Conservation (phyloP, 2,329 filamentous ascomycete genomes). For the Fusarium sp. region DNA sequence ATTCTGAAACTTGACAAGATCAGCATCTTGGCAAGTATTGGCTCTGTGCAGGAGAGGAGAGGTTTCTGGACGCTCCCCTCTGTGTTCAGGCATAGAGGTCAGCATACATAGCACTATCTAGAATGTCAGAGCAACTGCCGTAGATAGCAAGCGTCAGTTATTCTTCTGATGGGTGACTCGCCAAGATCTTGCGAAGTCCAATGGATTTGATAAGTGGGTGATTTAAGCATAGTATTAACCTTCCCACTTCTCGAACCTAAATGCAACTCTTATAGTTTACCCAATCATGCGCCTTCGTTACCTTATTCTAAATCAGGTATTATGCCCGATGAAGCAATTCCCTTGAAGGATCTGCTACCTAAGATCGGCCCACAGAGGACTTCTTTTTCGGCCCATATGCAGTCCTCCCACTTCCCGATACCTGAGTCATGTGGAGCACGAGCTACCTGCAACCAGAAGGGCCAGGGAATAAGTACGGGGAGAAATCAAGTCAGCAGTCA, state of each 20-base stretch:
- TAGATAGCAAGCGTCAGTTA: neutral
- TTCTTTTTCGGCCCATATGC: neutral
- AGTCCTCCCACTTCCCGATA: neutral
- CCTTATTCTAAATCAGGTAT: conserved; percentile 1
- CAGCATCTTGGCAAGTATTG: conserved; percentile 34
- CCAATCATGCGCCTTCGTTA: conserved; percentile 1
- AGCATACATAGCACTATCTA: neutral
- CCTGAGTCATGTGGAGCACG: neutral
- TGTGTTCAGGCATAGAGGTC: neutral
- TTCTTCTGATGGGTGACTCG: neutral
- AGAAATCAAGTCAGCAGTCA: neutral
- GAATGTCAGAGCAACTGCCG: neutral
- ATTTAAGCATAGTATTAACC: conserved; percentile 26
- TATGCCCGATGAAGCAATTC: conserved; percentile 1
- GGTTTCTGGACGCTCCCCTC: neutral
- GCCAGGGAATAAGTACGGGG: neutral
- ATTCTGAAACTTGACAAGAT: conserved; percentile 35
- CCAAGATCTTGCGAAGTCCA: conserved; percentile 16
- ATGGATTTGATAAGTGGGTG: conserved; percentile 11
- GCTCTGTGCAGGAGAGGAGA: neutral
- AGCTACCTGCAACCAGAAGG: neutral
- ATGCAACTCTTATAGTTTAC: conserved; percentile 15
- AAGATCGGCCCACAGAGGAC: neutral
- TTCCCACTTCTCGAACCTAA: conserved; percentile 21
- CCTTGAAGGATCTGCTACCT: neutral